Evolutionary conservation across 805 yeast genomes (phyloP).

Genomic region (Kodamaea lidongshanica): DNA sequence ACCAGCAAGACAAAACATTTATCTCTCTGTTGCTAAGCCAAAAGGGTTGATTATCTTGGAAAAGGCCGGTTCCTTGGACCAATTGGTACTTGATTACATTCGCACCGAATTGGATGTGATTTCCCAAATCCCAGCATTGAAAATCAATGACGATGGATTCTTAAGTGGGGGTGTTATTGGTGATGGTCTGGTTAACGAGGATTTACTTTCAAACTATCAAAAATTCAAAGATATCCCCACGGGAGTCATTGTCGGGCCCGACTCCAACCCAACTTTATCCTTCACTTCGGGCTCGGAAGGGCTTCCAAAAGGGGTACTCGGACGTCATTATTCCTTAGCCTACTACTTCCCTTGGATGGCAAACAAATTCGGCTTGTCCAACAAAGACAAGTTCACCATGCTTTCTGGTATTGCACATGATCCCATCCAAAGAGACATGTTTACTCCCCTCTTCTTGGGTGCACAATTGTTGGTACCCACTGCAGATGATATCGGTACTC

Average conservation of each 20-base stretch:
- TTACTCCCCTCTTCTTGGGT: slow-evolving; percentile 94
- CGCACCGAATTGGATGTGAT: slow-evolving; percentile 63
- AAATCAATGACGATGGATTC: slow-evolving; percentile 69
- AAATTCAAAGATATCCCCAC: slow-evolving; percentile 53
- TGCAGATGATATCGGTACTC: slow-evolving; percentile 96
- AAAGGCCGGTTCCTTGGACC: slow-evolving; percentile 81
- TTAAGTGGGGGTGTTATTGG: slow-evolving; percentile 52
- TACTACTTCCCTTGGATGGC: slow-evolving; percentile 99
- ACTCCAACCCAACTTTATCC: slow-evolving; percentile 91
- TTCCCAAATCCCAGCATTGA: slow-evolving; percentile 70
- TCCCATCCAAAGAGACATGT: slow-evolving; percentile 98
- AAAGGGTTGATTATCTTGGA: slow-evolving; percentile 82
- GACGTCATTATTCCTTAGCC: slow-evolving; percentile 94
- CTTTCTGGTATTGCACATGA: slow-evolving; percentile 98
- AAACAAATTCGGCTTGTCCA: slow-evolving; percentile 67
- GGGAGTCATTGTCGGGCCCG: slow-evolving; percentile 94
- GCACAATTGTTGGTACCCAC: slow-evolving; percentile 92
- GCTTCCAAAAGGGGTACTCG: slow-evolving; percentile 96
- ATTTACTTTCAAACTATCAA: slow-evolving; percentile 45
- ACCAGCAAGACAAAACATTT: slow-evolving; percentile 93
- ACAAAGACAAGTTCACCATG: slow-evolving; percentile 90
- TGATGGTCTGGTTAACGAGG: slow-evolving; percentile 37
- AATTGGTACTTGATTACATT: slow-evolving; percentile 73
- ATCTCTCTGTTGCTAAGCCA: slow-evolving; percentile 90
- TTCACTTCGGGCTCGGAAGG: slow-evolving; percentile 99